Evolutionary conservation across 768 basidiomycete species (phyloP).

Genomic region (Lentinula edodes): DNA sequence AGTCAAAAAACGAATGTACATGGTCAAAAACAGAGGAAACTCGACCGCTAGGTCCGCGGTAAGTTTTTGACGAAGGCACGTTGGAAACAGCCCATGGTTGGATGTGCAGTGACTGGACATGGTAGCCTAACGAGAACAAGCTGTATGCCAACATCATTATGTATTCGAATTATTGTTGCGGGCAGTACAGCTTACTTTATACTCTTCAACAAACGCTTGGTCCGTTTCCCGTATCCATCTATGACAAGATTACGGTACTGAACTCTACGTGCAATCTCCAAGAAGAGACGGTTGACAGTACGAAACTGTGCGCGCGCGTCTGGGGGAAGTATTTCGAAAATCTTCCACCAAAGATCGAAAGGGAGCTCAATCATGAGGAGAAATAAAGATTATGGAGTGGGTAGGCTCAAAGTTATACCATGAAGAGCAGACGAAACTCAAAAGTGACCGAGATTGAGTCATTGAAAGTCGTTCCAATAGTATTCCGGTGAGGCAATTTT

Average conservation of each 20-base stretch:
- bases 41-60: not conserved
- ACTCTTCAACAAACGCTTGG: conserved; percentile 20
- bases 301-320: conserved; percentile 17
- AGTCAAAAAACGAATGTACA: conserved; percentile 2
- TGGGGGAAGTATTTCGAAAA: conserved; percentile 20
- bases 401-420: not conserved
- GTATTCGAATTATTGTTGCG: not conserved
- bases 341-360: conserved; percentile 24
- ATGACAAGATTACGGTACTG: conserved; percentile 19
- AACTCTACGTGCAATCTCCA: conserved; percentile 19
- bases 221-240: conserved; percentile 20
- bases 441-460: not conserved
- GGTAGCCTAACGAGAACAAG: conserved; percentile 20
- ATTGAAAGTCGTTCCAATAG: not conserved
- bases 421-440: not conserved
- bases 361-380: not conserved
- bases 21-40: not conserved
- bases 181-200: conserved; percentile 16
- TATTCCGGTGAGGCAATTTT: not conserved
- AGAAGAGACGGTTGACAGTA: conserved; percentile 22
- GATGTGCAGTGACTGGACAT: conserved; percentile 30
- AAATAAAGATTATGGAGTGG: not conserved
- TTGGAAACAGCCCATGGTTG: conserved; percentile 32
- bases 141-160: conserved; percentile 8
- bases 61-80: not conserved